phyloP scores from a whole-genome alignment of 805 yeast species.

The Metschnikowia shivogae region DNA sequence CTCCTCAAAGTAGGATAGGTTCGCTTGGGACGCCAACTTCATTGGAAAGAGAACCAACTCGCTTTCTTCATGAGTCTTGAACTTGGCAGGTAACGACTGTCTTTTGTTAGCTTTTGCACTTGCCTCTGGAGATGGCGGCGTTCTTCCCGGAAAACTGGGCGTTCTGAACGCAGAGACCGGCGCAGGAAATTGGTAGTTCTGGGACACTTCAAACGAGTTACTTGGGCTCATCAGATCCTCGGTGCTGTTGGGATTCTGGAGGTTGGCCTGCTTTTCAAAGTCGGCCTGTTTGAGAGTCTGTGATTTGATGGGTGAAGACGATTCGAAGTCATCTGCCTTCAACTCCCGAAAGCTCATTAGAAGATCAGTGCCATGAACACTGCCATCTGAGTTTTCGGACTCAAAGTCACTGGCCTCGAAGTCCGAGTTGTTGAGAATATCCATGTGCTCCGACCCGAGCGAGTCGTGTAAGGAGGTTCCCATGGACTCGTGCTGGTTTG shows the following conservation, averaged over 20 bases:
- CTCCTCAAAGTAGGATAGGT: constrained; percentile 18
- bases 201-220: constrained; percentile 21
- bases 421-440: constrained; percentile 3
- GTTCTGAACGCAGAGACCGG: constrained; percentile 1
- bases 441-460: background rate
- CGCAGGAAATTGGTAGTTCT: constrained; percentile 27
- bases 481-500: constrained; percentile 3
- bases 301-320: constrained; percentile 27
- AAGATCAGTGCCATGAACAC: constrained; percentile 20
- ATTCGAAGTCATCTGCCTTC: constrained; percentile 13
- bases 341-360: constrained; percentile 23
- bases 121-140: constrained; percentile 36
- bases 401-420: constrained; percentile 7
- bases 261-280: background rate
- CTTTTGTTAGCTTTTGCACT: constrained; percentile 24
- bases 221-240: constrained; percentile 1
- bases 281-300: constrained; percentile 1
- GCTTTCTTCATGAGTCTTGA: constrained; percentile 23
- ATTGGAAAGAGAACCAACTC: constrained; percentile 42
- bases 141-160: constrained; percentile 4
- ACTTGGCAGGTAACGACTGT: constrained; percentile 33
- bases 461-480: constrained; percentile 2
- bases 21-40: constrained; percentile 28
- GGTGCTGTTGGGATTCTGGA: background rate
- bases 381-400: constrained; percentile 19